Evolutionary conservation across 768 basidiomycete species (phyloP).

Genomic region (Albatrellus ellisii): DNA sequence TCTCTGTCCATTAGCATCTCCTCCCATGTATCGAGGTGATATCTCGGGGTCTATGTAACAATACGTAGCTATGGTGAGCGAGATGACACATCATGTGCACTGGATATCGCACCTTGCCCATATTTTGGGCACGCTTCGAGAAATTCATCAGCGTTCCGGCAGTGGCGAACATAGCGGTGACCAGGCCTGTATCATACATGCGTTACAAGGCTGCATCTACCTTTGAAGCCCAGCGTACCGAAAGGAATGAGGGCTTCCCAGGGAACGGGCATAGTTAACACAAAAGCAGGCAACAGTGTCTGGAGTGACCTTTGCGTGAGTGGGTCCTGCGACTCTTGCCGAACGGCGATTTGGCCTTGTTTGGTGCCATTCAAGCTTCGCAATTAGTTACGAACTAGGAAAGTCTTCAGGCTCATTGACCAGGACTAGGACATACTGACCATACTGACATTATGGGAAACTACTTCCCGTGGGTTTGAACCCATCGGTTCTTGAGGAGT

Average conservation of each 20-base stretch:
- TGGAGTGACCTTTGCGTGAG: neutral
- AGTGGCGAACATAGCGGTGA: constrained; percentile 81
- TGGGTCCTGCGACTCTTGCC: too few relatives aligned
- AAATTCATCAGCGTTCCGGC: constrained; percentile 80
- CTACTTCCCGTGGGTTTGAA: too few relatives aligned
- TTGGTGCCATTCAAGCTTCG: too few relatives aligned
- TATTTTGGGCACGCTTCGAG: constrained; percentile 71
- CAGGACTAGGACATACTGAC: too few relatives aligned
- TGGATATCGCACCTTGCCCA: constrained; percentile 59
- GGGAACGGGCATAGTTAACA: constrained; percentile 73
- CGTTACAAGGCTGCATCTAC: too few relatives aligned
- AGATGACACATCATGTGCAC: neutral
- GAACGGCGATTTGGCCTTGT: too few relatives aligned
- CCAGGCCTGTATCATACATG: constrained; percentile 38
- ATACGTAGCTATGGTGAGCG: constrained; percentile 10
- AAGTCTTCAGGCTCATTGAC: too few relatives aligned
- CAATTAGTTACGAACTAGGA: too few relatives aligned
- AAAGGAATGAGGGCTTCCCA: constrained; percentile 98
- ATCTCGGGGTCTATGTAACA: constrained; percentile 56
- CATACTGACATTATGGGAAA: too few relatives aligned
- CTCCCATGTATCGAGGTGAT: constrained; percentile 83
- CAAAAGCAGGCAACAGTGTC: neutral
- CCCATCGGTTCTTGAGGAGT: too few relatives aligned
- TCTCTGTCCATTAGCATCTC: constrained; percentile 95
- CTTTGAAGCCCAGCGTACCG: too few relatives aligned